phyloP scores from a whole-genome alignment of 257 asterid genomes.

The Catharanthus roseus region DNA sequence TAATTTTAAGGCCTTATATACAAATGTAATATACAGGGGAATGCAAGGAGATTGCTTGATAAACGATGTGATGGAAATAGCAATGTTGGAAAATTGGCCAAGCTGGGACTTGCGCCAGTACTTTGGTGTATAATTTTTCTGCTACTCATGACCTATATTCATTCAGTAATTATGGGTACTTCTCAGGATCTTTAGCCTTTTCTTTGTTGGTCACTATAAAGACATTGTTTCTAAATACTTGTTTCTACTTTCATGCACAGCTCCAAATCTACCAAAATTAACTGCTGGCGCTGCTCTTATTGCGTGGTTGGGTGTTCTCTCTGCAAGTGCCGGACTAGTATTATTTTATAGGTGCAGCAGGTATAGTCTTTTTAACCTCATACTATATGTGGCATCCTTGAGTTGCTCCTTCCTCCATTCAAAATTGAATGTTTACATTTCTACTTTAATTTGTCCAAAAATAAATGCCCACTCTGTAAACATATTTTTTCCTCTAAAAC shows the following conservation, averaged over 20 bases:
- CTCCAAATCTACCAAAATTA: conserved; percentile 74
- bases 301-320: conserved; percentile 92
- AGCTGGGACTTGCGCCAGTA: conserved; percentile 91
- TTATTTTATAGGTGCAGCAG: conserved; percentile 93
- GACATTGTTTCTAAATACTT: background rate
- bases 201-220: background rate
- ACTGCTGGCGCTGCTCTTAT: conserved; percentile 78
- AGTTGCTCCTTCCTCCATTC: no score
- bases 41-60: conserved; percentile 79
- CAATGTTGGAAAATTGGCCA: conserved; percentile 64
- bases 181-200: conserved; percentile 16
- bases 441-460: no score
- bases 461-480: no score
- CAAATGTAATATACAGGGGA: conserved; percentile 62
- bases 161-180: conserved; percentile 73
- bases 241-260: conserved; percentile 41
- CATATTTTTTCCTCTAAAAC: no score
- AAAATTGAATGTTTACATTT: no score
- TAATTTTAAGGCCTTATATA: background rate
- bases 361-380: conserved; percentile 26
- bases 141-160: conserved; percentile 61
- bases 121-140: conserved; percentile 75
- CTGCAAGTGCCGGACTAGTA: conserved; percentile 65
- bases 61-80: conserved; percentile 72
- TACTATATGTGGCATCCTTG: background rate